Conservation (phyloP, 2,329 filamentous ascomycete genomes). For the Diaporthe nobilis region DNA sequence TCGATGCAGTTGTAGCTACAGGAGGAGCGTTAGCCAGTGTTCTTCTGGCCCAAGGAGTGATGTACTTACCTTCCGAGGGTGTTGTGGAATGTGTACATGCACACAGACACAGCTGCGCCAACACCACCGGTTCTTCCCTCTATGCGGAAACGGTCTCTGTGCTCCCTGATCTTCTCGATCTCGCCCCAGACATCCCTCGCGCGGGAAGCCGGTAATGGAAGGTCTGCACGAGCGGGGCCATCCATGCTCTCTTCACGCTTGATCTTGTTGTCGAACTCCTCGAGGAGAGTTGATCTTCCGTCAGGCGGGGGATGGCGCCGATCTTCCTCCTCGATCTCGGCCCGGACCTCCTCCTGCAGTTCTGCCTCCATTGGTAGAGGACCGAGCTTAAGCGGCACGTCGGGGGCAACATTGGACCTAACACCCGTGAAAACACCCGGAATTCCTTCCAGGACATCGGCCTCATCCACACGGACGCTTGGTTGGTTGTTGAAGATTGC, state of each 20-base stretch:
- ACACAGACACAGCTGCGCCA: conserved; percentile 86
- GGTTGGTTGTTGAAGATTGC: conserved; percentile 70
- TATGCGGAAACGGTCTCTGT: conserved; percentile 91
- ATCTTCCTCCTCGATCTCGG: conserved; percentile 89
- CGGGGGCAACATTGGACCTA: conserved; percentile 71
- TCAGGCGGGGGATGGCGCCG: conserved; percentile 78
- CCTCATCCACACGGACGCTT: conserved; percentile 73
- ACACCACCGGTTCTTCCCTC: conserved; percentile 87
- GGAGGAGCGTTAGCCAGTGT: background rate
- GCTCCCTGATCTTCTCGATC: conserved; percentile 93
- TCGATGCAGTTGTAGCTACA: conserved; percentile 75
- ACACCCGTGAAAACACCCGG: conserved; percentile 74
- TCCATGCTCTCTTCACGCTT: conserved; percentile 94
- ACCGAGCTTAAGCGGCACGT: conserved; percentile 78
- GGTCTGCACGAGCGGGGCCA: conserved; percentile 80
- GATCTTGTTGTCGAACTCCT: conserved; percentile 88
- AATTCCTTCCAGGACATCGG: conserved; percentile 75
- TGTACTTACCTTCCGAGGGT: conserved; percentile 85
- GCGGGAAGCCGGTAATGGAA: conserved; percentile 89
- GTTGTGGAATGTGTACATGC: conserved; percentile 99
- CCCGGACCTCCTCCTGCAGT: conserved; percentile 86
- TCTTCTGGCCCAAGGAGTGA: too few relatives aligned
- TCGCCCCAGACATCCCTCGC: conserved; percentile 94
- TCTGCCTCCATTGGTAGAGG: conserved; percentile 87
- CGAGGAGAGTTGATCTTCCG: conserved; percentile 81